Evolutionary conservation across 495 filamentous ascomycete species (phyloP).

Genomic region (Podospora conica): DNA sequence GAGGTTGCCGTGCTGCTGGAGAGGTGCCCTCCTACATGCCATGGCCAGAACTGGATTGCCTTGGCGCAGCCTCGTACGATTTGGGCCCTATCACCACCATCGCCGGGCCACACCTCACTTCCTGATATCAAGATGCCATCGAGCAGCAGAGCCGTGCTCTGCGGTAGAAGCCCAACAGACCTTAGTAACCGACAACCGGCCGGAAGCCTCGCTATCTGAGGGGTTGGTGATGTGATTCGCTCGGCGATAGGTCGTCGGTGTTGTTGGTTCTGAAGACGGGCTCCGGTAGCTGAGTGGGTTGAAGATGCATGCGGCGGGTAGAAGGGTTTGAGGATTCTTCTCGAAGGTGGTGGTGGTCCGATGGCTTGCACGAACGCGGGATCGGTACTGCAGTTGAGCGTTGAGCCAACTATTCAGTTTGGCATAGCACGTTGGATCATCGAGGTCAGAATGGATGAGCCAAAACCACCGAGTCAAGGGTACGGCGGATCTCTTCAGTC

Average conservation of each 20-base stretch:
- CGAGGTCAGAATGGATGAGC: neutral
- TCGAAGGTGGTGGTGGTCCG: neutral
- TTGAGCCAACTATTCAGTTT: neutral
- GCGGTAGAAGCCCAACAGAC: neutral
- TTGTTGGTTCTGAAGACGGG: neutral
- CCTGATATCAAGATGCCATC: neutral
- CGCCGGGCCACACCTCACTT: neutral
- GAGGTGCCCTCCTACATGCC: neutral
- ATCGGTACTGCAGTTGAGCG: neutral
- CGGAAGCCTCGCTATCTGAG: neutral
- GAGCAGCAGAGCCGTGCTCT: neutral
- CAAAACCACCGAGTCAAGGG: neutral
- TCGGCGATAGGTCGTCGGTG: neutral
- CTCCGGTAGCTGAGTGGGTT: neutral
- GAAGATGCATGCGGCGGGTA: neutral
- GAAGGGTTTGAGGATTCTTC: neutral
- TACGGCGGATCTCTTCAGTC: neutral
- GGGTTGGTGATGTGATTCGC: neutral
- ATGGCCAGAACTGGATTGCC: neutral
- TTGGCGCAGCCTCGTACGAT: neutral
- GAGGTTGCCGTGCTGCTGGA: neutral
- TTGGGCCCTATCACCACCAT: neutral
- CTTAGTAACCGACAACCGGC: conserved; percentile 1
- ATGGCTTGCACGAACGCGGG: neutral
- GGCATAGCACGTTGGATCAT: neutral